Evolutionary conservation across 164 flowering plant species (phyloP), one percentile per base, ranked within the genome.

Genomic region (Macadamia integrifolia): DNA sequence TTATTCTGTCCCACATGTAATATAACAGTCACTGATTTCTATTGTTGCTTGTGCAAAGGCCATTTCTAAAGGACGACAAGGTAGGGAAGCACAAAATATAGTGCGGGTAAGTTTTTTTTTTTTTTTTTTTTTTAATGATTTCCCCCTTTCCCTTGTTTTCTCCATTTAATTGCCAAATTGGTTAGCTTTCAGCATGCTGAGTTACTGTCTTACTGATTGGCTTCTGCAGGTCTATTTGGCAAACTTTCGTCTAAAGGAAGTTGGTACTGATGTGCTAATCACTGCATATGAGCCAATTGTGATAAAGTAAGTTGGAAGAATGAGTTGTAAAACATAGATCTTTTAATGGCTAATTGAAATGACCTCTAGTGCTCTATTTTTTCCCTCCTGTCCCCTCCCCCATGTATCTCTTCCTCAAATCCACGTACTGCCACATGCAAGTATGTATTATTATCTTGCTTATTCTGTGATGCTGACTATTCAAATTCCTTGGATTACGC

Each of bases 1-100:
- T 2, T 35, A 5, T 35, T 35, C 40, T 35, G 5, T 35, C 40
- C 13, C 7, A 50, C 28, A 44, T 64, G 18, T 40, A 23, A 31
- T 4, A 48, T 6, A 3, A 50, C 60, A 60, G 61, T 68, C 49
- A 53, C 30, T 12, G 17, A 50, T 58, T 49, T 31, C n/a, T 64
- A 7, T 57, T 42, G 30, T 65, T n/a, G 18, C 18, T 40, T 66
- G 44, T 75, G 10, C 28, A 28, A 69, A 95, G 98, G 86, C 85
- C 49, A 81, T 95, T 66, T 88, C 99, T 23, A 95, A 95, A 76
- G 97, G 89, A 70, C 75, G 93, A 44, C 98, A 92, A 78, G 79
- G 80, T 48, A 74, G 78, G 59, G 82, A 92, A 76, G 97, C 98
- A 23, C 93, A 89, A 69, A 92, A 94, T 73, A 48, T 85, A 52